These are phyloP conservation scores for Boletus sp. DNA, from an alignment of 1,284 basidiomycete genomes.

Conservation along the genomic window DNA sequence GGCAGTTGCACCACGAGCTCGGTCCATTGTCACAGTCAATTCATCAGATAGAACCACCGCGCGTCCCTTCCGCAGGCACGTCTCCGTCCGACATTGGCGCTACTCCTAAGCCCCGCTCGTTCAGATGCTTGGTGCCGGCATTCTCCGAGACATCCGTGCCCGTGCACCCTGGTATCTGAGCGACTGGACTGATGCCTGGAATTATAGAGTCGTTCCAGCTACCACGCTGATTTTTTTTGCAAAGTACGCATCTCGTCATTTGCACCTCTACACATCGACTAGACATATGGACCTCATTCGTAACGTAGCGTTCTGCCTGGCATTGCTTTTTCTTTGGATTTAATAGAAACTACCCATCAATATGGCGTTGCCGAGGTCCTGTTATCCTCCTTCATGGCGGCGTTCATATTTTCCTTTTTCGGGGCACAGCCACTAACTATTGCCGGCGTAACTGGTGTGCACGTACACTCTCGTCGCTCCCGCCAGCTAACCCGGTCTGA, in stretches of 20 bases:
- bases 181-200: conserved; percentile 89
- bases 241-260: conserved; percentile 49
- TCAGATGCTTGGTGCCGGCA: conserved; percentile 70
- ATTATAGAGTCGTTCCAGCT: conserved; percentile 77
- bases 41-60: neutral
- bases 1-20: too few species aligned
- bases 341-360: conserved; percentile 87
- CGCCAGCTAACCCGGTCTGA: neutral
- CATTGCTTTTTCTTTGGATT: conserved; percentile 86
- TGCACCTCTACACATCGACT: neutral
- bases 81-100: too few species aligned
- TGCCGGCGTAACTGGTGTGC: conserved; percentile 84
- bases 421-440: conserved; percentile 91
- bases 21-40: too few species aligned
- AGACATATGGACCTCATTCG: neutral
- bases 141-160: conserved; percentile 71
- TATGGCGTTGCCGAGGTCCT: conserved; percentile 91
- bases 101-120: too few species aligned
- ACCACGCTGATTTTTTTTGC: conserved; percentile 77
- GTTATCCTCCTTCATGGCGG: conserved; percentile 80
- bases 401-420: conserved; percentile 87
- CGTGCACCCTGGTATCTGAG: conserved; percentile 78
- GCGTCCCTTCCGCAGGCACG: conserved; percentile 4
- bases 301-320: conserved; percentile 72
- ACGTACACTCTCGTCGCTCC: too few species aligned